Evolutionary conservation across 1,139 yeast genomes (phyloP), one percentile per base, ranked within the genome.

Genomic region (Suhomyces yuchorum): DNA sequence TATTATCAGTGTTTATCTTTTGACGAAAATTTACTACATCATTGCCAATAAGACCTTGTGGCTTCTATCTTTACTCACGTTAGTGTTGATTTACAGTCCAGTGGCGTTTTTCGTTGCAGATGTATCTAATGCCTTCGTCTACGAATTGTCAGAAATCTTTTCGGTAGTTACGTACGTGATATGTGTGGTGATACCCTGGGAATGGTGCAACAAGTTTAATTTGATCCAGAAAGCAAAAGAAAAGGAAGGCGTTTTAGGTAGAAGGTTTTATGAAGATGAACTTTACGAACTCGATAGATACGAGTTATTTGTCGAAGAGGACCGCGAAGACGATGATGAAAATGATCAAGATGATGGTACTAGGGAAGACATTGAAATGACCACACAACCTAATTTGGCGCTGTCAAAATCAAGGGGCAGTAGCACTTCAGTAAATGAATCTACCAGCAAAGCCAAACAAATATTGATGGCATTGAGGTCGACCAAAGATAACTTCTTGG

Each of bases 121-220:
- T 67, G 82, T 90, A 5, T 77, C 93, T 2, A 81, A 82, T 59
- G 75, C 82, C 2, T 85, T 89, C 81, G 81, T 87, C 12, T 81
- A 80, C 52, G 86, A 84, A 53, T 75, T 89, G 57, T 82, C 91
- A 11, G 92, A 87, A 56, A 71, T 87, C 39, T 84, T 87, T 60
- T 83, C 86, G 37, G 82, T 89, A 34, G 84, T 86, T 1, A 78
- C 85, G 8, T 87, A 85, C 61, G 83, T 87, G n/a, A 75, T 85
- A 24, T 79, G 89, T 44, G 87, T 87, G 40, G 87, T 87, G 5
- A 76, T 87, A 15, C 90, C 89, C 0, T 89, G 96, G 96, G 95
- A 86, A 65, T 89, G 96, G 96, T 80, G 89, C 52, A 90, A 87
- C 60, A 76, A 88, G 52, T 78, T 85, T 46, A 79, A 80, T 50